Conservation (phyloP, 192 early-diverging fungal genomes). For the Pilobolus umbonatus region DNA sequence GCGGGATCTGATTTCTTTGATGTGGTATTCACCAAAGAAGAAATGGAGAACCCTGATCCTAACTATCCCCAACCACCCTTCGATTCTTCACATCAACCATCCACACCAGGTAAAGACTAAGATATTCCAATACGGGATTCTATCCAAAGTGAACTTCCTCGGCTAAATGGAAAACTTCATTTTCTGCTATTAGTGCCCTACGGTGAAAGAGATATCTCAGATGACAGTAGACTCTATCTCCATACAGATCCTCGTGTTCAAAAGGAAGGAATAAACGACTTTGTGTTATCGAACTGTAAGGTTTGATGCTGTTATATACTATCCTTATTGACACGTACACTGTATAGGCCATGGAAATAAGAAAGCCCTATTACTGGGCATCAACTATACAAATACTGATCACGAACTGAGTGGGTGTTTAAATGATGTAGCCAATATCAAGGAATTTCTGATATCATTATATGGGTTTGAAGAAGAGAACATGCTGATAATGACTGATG, state of each 20-base stretch:
- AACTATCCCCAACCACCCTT: slow-evolving; percentile 28
- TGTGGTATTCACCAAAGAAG: slow-evolving; percentile 1
- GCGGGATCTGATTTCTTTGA: background rate
- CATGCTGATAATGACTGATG: slow-evolving; percentile 74
- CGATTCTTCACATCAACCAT: slow-evolving; percentile 16
- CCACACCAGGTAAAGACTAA: slow-evolving; percentile 1
- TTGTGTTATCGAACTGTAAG: slow-evolving; percentile 47
- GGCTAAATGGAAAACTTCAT: slow-evolving; percentile 4
- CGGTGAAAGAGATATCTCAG: background rate
- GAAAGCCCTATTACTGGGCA: slow-evolving; percentile 86
- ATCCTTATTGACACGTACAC: background rate
- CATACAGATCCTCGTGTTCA: slow-evolving; percentile 21
- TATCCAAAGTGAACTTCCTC: background rate
- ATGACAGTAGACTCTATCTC: slow-evolving; percentile 11
- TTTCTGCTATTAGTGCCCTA: background rate
- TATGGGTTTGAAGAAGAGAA: slow-evolving; percentile 62
- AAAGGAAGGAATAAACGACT: slow-evolving; percentile 27
- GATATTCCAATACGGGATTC: background rate
- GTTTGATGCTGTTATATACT: background rate
- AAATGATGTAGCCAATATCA: slow-evolving; percentile 78
- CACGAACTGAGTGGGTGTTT: slow-evolving; percentile 69
- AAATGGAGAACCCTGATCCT: slow-evolving; percentile 4
- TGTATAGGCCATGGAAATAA: slow-evolving; percentile 51
- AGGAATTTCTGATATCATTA: slow-evolving; percentile 59
- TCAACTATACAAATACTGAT: slow-evolving; percentile 75